Conservation (phyloP, 805 yeast species). For the Teunomyces atbi region DNA sequence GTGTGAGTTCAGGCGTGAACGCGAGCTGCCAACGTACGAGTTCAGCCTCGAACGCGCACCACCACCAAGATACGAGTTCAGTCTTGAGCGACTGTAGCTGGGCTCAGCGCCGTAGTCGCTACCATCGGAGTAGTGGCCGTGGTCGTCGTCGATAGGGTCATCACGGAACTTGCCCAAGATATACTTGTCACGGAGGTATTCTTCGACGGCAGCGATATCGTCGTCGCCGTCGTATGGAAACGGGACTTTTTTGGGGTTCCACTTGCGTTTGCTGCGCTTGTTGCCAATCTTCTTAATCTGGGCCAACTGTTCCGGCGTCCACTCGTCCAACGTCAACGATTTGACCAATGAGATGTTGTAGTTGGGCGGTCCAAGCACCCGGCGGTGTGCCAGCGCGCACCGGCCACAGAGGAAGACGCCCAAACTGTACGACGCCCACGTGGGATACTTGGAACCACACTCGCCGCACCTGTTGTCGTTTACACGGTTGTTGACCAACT, state of each 20-base stretch:
- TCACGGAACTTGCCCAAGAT: conserved; percentile 57
- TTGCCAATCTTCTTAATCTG: conserved; percentile 53
- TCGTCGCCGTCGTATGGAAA: conserved; percentile 78
- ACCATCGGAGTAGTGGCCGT: conserved; percentile 20
- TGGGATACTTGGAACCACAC: conserved; percentile 67
- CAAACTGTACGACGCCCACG: conserved; percentile 48
- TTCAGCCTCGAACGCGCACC: not conserved
- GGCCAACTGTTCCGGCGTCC: conserved; percentile 60
- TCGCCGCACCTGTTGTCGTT: conserved; percentile 79
- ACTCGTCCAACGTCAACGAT: conserved; percentile 68
- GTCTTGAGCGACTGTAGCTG: conserved; percentile 8
- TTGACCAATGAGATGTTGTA: conserved; percentile 56
- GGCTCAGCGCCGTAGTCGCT: conserved; percentile 11
- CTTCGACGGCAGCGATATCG: conserved; percentile 50
- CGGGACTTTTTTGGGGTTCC: conserved; percentile 69
- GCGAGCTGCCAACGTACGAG: conserved; percentile 5
- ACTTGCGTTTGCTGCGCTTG: conserved; percentile 52
- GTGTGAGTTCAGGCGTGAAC: conserved; percentile 15
- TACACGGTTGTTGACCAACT: conserved; percentile 54
- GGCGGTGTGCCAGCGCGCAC: conserved; percentile 77
- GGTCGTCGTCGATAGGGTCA: conserved; percentile 34
- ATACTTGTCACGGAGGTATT: conserved; percentile 67
- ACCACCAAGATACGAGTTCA: conserved; percentile 7
- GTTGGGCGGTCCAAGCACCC: conserved; percentile 52
- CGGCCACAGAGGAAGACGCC: conserved; percentile 81